Conservation (phyloP, 139 green algal genomes). For the Picochlorum sp. region DNA sequence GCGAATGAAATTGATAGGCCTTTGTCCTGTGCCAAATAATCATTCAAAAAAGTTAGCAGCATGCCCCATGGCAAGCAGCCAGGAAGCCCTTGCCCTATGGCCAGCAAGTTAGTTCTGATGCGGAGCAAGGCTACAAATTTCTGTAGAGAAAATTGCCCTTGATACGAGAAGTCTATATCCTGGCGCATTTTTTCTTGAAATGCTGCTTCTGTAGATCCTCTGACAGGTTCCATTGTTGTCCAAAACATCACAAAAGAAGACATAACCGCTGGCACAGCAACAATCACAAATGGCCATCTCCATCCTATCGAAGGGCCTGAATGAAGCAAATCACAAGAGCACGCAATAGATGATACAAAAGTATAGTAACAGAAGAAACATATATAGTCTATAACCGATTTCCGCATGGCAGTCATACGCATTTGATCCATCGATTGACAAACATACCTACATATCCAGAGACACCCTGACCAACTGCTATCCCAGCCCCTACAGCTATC, state of each 20-base stretch:
- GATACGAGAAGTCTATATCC: slow-evolving; percentile 29
- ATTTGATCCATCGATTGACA: too few relatives aligned
- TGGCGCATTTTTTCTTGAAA: slow-evolving; percentile 18
- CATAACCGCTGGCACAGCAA: slow-evolving; percentile 45
- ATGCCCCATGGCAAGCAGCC: slow-evolving; percentile 72
- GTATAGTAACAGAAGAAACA: background rate
- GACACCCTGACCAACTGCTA: slow-evolving; percentile 57
- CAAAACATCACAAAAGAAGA: slow-evolving; percentile 46
- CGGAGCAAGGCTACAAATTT: slow-evolving; percentile 41
- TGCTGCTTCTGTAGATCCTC: slow-evolving; percentile 37
- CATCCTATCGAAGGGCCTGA: slow-evolving; percentile 58
- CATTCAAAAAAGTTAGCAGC: slow-evolving; percentile 68
- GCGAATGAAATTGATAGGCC: slow-evolving; percentile 21
- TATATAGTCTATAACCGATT: background rate
- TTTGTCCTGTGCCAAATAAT: slow-evolving; percentile 58
- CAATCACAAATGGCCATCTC: slow-evolving; percentile 72
- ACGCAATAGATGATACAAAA: background rate
- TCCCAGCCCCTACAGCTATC: slow-evolving; percentile 49
- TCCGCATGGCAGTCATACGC: slow-evolving; percentile 22
- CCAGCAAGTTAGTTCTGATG: slow-evolving; percentile 51
- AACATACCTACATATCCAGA: slow-evolving; percentile 44
- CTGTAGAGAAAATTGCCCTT: slow-evolving; percentile 40
- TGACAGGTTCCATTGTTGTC: slow-evolving; percentile 43
- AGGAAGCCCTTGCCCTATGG: slow-evolving; percentile 53
- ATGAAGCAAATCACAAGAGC: too few relatives aligned